Percentiles rank a stretch among this genome's conserved stretches.
These are phyloP conservation scores for Sherardia arvensis DNA, from an alignment of 257 asterid species.

Conservation along the genomic window DNA sequence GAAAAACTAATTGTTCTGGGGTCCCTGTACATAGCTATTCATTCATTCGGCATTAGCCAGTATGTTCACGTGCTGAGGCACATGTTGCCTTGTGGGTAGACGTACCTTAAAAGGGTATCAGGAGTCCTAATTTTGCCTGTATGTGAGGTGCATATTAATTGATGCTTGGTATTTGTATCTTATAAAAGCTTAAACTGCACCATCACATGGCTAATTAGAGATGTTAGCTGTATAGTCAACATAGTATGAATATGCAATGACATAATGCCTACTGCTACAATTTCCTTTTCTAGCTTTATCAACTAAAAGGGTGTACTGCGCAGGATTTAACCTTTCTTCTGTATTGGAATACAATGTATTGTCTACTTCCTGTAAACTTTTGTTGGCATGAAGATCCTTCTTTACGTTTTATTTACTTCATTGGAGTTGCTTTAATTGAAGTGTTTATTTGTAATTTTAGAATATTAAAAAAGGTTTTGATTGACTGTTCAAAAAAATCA, in stretches of 20 bases:
- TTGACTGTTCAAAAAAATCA: not conserved
- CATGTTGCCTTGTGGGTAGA: not conserved
- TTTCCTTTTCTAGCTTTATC: not conserved
- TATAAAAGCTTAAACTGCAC: not conserved
- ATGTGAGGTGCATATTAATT: not conserved
- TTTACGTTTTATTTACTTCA: not conserved
- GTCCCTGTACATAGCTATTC: not conserved
- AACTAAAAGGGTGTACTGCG: not conserved
- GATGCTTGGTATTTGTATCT: not conserved
- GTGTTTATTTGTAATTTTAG: no score
- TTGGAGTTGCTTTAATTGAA: not conserved
- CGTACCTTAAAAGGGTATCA: not conserved
- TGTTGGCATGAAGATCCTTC: not conserved
- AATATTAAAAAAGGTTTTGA: not conserved
- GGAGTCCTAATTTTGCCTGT: not conserved
- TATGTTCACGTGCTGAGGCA: not conserved
- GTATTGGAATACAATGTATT: not conserved
- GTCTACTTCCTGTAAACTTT: not conserved
- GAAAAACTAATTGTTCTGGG: not conserved
- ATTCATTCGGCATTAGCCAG: not conserved
- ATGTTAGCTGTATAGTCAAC: not conserved
- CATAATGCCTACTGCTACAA: not conserved
- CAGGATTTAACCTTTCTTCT: not conserved
- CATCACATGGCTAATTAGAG: not conserved
- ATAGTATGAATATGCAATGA: not conserved